Percentiles rank a stretch among this genome's conserved stretches.
Conservation (phyloP, 805 yeast genomes). For the Jamesozyma spencerorum region DNA sequence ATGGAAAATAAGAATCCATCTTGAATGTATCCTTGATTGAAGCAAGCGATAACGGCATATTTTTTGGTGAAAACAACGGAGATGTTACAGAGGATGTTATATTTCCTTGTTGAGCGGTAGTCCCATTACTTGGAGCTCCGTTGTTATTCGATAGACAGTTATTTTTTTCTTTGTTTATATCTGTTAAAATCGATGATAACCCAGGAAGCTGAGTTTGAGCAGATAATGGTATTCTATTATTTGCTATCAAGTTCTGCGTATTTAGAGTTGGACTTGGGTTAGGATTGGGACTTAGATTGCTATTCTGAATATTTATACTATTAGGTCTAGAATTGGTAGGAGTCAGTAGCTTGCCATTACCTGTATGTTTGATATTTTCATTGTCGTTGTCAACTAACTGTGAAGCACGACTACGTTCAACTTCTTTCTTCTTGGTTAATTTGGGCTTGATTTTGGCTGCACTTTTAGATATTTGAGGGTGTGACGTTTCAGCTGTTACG, state of each 20-base stretch:
- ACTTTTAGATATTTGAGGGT: neutral
- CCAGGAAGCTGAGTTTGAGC: slow-evolving; percentile 4
- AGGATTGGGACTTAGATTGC: neutral
- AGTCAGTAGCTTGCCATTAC: neutral
- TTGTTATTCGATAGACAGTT: neutral
- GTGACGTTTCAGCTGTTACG: neutral
- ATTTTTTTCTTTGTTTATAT: neutral
- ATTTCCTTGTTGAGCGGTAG: neutral
- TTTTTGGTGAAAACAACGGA: neutral
- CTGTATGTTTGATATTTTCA: neutral
- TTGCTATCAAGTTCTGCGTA: neutral
- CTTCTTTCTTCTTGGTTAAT: too few relatives aligned
- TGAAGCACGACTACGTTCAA: neutral
- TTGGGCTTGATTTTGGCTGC: neutral
- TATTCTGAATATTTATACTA: neutral
- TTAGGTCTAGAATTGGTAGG: neutral
- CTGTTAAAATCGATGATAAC: slow-evolving; percentile 3
- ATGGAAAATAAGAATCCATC: slow-evolving; percentile 1
- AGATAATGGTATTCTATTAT: neutral
- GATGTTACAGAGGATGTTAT: neutral
- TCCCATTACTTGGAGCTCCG: neutral
- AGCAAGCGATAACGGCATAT: slow-evolving; percentile 2
- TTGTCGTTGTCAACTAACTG: neutral
- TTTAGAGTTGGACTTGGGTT: neutral
- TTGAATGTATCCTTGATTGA: slow-evolving; percentile 5